Conservation (phyloP, 2,329 filamentous ascomycete species). For the Teratosphaeria epicoccoides region DNA sequence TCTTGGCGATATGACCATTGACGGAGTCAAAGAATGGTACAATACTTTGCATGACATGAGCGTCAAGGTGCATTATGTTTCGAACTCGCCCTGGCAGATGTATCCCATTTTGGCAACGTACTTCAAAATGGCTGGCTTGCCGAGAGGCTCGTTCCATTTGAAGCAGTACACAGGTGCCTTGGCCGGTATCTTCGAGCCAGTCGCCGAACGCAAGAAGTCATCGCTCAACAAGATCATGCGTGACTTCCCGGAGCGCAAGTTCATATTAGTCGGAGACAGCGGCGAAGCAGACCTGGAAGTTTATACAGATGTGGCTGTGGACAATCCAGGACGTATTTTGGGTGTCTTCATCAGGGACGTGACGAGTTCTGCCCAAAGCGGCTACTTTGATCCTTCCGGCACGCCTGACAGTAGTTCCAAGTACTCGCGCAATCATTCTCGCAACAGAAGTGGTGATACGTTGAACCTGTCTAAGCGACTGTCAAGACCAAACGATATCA, state of each 20-base stretch:
- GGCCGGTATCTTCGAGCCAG: conserved; percentile 95
- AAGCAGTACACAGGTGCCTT: conserved; percentile 97
- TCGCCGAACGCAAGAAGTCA: conserved; percentile 85
- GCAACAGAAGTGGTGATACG: conserved; percentile 21
- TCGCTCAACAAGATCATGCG: conserved; percentile 73
- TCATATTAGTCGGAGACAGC: conserved; percentile 87
- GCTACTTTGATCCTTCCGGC: conserved; percentile 65
- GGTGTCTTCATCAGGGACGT: conserved; percentile 94
- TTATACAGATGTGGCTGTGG: conserved; percentile 82
- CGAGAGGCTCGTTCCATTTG: conserved; percentile 80
- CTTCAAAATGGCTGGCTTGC: conserved; percentile 69
- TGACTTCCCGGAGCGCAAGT: conserved; percentile 83
- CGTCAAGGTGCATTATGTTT: conserved; percentile 90
- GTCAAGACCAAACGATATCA: conserved; percentile 23
- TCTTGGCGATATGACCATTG: conserved; percentile 66
- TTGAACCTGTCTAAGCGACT: conserved; percentile 23
- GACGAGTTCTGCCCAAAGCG: conserved; percentile 58
- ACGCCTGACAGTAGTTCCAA: conserved; percentile 23
- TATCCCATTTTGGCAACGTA: conserved; percentile 81
- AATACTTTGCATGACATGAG: conserved; percentile 63
- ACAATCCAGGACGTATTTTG: conserved; percentile 71
- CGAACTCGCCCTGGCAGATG: conserved; percentile 98
- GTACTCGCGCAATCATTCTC: conserved; percentile 22
- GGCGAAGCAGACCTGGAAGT: conserved; percentile 95
- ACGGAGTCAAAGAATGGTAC: conserved; percentile 89